Evolutionary conservation across 176 grass and related monocot species (phyloP), one percentile per base, ranked within the genome.

Genomic region (Oryza nivara): DNA sequence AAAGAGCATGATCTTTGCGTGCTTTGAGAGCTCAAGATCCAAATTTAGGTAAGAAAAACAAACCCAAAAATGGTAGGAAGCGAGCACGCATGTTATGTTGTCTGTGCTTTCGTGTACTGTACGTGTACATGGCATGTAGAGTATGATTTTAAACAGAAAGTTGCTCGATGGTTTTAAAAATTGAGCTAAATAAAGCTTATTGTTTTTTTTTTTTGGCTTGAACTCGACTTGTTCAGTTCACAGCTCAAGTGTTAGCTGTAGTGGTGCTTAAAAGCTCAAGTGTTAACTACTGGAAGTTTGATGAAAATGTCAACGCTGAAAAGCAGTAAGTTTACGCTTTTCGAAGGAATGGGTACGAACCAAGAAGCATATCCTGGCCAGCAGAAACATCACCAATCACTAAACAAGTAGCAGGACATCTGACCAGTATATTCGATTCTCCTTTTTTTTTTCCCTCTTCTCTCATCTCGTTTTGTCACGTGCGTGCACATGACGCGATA

Each of bases 381-480:
- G 52, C 40, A n/a, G 67, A 82, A 17, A n/a, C 73, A 67, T 60
- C 40, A 16, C 45, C 32, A 12, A 67, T 60, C 40, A 9, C 45
- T 46, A 26, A 26, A 82, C 58, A 79, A 48, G 40, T 11, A 63
- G 52, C 17, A 58, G 19, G 64, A n/a, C 49, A 63, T 72, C 38
- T 85, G 52, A 43, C 77, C 60, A 17, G 61, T 61, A 75, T 87
- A 69, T 81, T 81, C 71, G n/a, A 20, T n/a, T 40, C 1, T 32
- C 4, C 6, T 7, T 6, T 56, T 0, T 5, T 9, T 36, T 44
- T 75, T 67, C 25, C 13, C 40, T 1, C 9, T 16, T 38, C 48
- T 66, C 15, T 28, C 25, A 32, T 6, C 32, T 65, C 14, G 14
- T 10, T 10, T 23, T 47, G 60, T 67, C 72, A 75, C 81, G n/a